A percentile compares a stretch with the other conserved stretches of the same genome.
phyloP scores from a whole-genome alignment of 1,284 basidiomycete species.

The Phylloboletellus chloephorus region DNA sequence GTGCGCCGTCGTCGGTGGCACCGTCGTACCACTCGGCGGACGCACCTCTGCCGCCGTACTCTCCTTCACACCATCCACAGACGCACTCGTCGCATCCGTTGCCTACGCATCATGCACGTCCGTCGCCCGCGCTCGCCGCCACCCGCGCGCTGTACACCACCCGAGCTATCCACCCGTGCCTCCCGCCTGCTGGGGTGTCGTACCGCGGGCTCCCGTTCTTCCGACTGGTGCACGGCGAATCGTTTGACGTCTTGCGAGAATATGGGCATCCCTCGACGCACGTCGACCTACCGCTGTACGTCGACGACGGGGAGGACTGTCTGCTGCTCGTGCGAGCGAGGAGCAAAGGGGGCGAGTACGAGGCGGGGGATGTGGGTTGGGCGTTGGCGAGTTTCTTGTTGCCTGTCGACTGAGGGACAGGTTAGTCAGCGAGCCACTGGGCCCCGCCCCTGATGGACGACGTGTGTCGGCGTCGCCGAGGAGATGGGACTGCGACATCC shows the following conservation, averaged over 20 bases:
- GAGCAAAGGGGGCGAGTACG: constrained; percentile 21
- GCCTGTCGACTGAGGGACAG: constrained; percentile 40
- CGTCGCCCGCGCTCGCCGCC: constrained; percentile 38
- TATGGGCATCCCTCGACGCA: constrained; percentile 70
- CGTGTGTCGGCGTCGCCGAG: no score
- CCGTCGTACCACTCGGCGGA: constrained; percentile 28
- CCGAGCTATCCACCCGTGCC: constrained; percentile 59
- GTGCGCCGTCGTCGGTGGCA: constrained; percentile 29
- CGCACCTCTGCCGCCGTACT: constrained; percentile 25
- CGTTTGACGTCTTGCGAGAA: constrained; percentile 65
- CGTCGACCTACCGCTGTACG: constrained; percentile 62
- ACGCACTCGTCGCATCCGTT: constrained; percentile 11
- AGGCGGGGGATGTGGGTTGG: constrained; percentile 60
- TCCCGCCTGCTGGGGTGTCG: constrained; percentile 54
- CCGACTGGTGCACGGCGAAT: constrained; percentile 51
- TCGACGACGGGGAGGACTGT: constrained; percentile 78
- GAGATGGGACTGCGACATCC: constrained; percentile 22
- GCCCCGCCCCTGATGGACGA: no score
- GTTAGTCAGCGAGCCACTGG: constrained; percentile 2
- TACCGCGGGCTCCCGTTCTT: constrained; percentile 74
- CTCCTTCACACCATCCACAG: constrained; percentile 19
- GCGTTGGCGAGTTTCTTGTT: constrained; percentile 73
- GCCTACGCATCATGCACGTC: constrained; percentile 21
- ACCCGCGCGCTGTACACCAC: constrained; percentile 56
- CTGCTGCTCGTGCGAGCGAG: constrained; percentile 56